Evolutionary conservation across 192 early-diverging fungal genomes (phyloP), one percentile per base, ranked within the genome.

Genomic region (Coemansia sp.): DNA sequence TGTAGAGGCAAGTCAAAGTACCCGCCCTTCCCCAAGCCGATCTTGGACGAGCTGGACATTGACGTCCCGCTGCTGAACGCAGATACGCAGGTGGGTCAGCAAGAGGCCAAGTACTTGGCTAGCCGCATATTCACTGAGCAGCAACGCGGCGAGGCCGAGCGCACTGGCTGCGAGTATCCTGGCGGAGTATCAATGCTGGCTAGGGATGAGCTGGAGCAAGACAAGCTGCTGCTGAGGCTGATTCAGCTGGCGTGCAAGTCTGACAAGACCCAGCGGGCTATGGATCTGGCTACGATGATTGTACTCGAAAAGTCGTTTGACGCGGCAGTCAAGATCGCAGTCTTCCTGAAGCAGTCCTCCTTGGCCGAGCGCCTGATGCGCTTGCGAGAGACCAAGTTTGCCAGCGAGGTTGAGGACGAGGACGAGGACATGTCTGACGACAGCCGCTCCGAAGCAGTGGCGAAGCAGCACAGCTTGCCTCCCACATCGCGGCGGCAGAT

Each of bases 221-320:
- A 97, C 76, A 95, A 94, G 74, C 67, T 89, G 31, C 60, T 91
- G 1, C 64, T 98, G 29, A 70, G 89, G 49, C 79, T 95, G 64
- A 89, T 97, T 62, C 85, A 91, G 80, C 88, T 94, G 68, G 91
- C 96, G 22, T 96, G 94, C 70, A 93, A 91, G 73, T 73, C 77
- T 1, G 93, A 94, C 32, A 89, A 89, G 36, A 56, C 84, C 0
- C 87, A 94, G 67, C 87, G 94, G 9, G 94, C 92, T 0, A 65
- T 96, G 37, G 97, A 97, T 74, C 67, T 99, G 54, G 79, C 87
- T 12, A 75, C 71, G 11, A 83, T 87, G 72, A 79, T 97, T 17
- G 77, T 79, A 41, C 73, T 78, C 20, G 57, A 89, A n/a, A 66
- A 70, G 39, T 90, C 94, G 0, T 78, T 99, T 64, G 93, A 96